These are phyloP conservation scores for Boletus smithii DNA, from an alignment of 1,284 basidiomycete species.

Conservation along the genomic window DNA sequence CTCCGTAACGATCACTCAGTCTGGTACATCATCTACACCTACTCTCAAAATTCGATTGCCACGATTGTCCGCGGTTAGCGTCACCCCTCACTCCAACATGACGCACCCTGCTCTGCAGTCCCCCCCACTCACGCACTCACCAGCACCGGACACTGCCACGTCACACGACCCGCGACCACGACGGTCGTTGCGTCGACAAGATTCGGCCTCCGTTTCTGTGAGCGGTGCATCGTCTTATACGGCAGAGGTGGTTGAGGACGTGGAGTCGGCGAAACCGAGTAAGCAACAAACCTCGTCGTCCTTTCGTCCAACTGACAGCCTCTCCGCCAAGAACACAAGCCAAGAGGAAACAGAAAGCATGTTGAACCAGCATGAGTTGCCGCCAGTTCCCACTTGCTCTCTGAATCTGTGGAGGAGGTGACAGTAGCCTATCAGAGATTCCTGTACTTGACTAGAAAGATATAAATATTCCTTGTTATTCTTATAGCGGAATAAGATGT, in stretches of 20 bases:
- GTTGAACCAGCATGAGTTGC: conserved; percentile 18
- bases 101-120: conserved; percentile 23
- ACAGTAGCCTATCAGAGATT: conserved; percentile 11
- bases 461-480: conserved; percentile 32
- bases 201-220: conserved; percentile 33
- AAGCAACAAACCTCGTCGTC: conserved; percentile 7
- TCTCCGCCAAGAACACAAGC: conserved; percentile 22
- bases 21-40: conserved; percentile 32
- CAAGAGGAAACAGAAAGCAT: conserved; percentile 24
- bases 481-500: no score
- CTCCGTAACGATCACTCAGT: conserved; percentile 36
- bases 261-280: conserved; percentile 31
- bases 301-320: conserved; percentile 1
- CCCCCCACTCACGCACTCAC: conserved; percentile 20
- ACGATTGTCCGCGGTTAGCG: conserved; percentile 31
- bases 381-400: neutral
- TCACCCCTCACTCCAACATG: conserved; percentile 24
- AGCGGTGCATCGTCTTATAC: conserved; percentile 34
- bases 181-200: conserved; percentile 28
- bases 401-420: conserved; percentile 3
- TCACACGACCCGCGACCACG: conserved; percentile 30
- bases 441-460: conserved; percentile 26
- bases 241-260: conserved; percentile 27
- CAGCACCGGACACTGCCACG: conserved; percentile 23
- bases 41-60: conserved; percentile 35